phyloP scores from a whole-genome alignment of 169 alveolate species.

The Babesia ovata region DNA sequence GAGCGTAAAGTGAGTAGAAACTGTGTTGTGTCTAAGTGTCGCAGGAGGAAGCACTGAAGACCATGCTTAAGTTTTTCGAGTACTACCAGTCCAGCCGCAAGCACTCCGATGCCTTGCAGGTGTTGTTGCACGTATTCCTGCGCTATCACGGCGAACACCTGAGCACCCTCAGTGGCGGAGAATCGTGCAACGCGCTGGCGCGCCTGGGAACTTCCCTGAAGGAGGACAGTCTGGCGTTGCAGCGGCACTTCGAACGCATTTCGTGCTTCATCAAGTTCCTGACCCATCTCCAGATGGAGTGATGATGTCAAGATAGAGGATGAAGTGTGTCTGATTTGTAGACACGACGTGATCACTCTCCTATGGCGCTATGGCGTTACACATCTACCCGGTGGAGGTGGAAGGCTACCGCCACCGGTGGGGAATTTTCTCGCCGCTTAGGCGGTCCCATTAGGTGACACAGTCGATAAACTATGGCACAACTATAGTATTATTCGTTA shows the following conservation, averaged over 20 bases:
- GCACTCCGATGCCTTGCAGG: constrained; percentile 62
- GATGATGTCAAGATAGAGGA: neutral
- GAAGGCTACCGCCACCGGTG: constrained; percentile 5
- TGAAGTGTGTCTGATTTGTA: neutral
- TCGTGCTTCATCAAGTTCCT: constrained; percentile 69
- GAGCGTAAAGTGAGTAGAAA: constrained; percentile 24
- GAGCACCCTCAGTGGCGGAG: neutral
- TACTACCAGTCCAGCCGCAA: constrained; percentile 21
- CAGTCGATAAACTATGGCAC: neutral
- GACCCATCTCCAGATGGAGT: constrained; percentile 67
- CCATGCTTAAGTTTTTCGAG: constrained; percentile 44
- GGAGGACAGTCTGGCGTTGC: constrained; percentile 28
- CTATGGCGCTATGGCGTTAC: neutral
- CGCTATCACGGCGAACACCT: constrained; percentile 57
- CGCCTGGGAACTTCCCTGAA: constrained; percentile 21
- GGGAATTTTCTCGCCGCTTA: constrained; percentile 1
- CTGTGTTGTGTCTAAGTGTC: too few relatives aligned
- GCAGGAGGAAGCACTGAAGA: constrained; percentile 43
- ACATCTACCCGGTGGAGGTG: neutral
- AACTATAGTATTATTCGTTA: neutral
- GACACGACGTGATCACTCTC: neutral
- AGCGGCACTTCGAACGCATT: constrained; percentile 56
- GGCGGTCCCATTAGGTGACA: neutral
- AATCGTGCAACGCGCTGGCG: neutral
- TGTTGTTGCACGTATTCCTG: constrained; percentile 58